phyloP scores from a whole-genome alignment of 2,329 filamentous ascomycete species.

The Neopestalotiopsis rosae region DNA sequence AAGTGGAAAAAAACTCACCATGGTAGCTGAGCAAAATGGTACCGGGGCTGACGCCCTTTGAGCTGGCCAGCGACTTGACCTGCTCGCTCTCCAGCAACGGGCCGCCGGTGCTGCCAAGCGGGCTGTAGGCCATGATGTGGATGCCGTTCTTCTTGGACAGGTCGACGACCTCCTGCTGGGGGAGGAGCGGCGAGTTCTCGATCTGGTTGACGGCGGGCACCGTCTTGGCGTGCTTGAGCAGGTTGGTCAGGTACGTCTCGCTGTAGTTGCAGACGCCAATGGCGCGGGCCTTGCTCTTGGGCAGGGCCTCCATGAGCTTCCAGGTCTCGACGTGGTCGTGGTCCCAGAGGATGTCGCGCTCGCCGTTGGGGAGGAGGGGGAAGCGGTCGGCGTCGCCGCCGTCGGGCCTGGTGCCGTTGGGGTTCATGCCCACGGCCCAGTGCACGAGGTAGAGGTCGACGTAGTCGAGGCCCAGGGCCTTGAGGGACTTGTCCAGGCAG shows the following conservation, averaged over 20 bases:
- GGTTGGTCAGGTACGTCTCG: constrained; percentile 59
- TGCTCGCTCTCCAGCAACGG: constrained; percentile 69
- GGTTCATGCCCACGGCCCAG: constrained; percentile 84
- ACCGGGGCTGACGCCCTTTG: constrained; percentile 64
- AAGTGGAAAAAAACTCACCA: constrained; percentile 52
- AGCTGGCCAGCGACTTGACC: constrained; percentile 67
- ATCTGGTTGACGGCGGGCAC: constrained; percentile 74
- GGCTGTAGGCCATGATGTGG: constrained; percentile 74
- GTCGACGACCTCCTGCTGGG: constrained; percentile 74
- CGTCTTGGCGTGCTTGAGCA: constrained; percentile 56
- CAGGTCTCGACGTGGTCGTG: constrained; percentile 79
- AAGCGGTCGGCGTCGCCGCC: constrained; percentile 73
- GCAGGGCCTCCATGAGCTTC: constrained; percentile 74
- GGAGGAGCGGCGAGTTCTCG: constrained; percentile 74
- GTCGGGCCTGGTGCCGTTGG: constrained; percentile 57
- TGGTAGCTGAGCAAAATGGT: constrained; percentile 75
- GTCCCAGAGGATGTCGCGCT: constrained; percentile 71
- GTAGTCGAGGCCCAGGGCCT: constrained; percentile 77
- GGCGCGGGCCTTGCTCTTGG: constrained; percentile 59
- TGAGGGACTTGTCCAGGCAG: constrained; percentile 74
- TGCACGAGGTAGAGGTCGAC: constrained; percentile 84
- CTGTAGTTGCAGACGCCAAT: constrained; percentile 66
- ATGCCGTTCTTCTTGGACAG: constrained; percentile 72
- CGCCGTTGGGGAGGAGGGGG: constrained; percentile 75
- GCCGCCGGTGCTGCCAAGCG: constrained; percentile 67